Percentiles rank a stretch among this genome's conserved stretches.
phyloP scores from a whole-genome alignment of 768 basidiomycete genomes.

The Termitomyces sp. region DNA sequence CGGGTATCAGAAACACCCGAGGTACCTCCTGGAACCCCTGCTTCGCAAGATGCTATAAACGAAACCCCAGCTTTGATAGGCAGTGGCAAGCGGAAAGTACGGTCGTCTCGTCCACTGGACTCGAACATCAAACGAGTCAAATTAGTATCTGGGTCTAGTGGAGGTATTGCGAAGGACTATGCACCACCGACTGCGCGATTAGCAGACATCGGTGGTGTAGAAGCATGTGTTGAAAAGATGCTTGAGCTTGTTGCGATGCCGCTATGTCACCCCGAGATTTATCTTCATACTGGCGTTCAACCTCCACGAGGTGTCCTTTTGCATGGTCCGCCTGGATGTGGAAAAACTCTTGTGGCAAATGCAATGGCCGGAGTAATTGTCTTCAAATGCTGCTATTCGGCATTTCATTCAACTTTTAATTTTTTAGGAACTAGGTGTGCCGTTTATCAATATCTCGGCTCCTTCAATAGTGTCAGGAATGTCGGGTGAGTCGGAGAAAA shows the following conservation, averaged over 20 bases:
- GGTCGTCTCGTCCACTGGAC: constrained; percentile 45
- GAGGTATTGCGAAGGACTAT: constrained; percentile 51
- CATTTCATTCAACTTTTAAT: background rate
- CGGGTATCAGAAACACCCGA: constrained; percentile 16
- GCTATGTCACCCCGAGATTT: constrained; percentile 91
- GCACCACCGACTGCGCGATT: constrained; percentile 71
- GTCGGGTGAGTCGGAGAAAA: constrained; percentile 98
- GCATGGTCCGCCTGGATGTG: constrained; percentile 95
- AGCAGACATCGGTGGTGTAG: constrained; percentile 85
- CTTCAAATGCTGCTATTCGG: background rate
- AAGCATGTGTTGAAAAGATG: constrained; percentile 83
- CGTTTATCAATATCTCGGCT: constrained; percentile 92
- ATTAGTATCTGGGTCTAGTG: constrained; percentile 19
- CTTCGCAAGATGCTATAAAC: constrained; percentile 8
- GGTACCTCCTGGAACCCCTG: constrained; percentile 5
- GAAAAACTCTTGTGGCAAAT: constrained; percentile 91
- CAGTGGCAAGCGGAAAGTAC: constrained; percentile 57
- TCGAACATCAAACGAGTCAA: constrained; percentile 56
- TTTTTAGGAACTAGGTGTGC: constrained; percentile 78
- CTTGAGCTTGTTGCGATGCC: constrained; percentile 97
- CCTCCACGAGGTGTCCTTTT: constrained; percentile 89
- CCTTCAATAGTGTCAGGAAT: constrained; percentile 96
- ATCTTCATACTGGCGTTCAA: constrained; percentile 87
- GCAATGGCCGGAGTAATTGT: constrained; percentile 87
- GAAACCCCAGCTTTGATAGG: constrained; percentile 13